A percentile compares a stretch with the other conserved stretches of the same genome.
These are phyloP conservation scores for Penicillium ochrochloron DNA, from an alignment of 495 filamentous ascomycete species.

Conservation along the genomic window DNA sequence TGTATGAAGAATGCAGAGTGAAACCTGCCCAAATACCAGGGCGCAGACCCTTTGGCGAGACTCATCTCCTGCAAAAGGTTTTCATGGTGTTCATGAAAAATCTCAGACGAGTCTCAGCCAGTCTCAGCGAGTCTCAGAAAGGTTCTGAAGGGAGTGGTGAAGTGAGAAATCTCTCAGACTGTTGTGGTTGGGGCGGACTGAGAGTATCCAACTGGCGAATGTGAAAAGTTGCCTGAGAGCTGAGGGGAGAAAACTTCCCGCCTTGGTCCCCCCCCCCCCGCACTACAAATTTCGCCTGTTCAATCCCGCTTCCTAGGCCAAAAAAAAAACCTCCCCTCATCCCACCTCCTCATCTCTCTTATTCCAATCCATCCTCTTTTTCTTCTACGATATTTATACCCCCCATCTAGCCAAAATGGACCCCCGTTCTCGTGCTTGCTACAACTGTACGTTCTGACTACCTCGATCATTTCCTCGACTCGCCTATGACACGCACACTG, in stretches of 20 bases:
- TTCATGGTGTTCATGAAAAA: neutral
- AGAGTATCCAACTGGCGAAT: neutral
- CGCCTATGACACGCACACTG: constrained; percentile 25
- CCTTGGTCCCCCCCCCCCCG: constrained; percentile 35
- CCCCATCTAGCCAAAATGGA: constrained; percentile 48
- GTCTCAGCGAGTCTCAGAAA: neutral
- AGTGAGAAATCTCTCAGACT: neutral
- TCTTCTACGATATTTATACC: constrained; percentile 7
- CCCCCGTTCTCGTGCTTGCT: constrained; percentile 66
- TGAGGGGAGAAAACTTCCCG: constrained; percentile 7
- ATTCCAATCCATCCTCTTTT: constrained; percentile 16
- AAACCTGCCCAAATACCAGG: neutral
- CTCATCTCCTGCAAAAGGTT: neutral
- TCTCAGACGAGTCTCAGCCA: neutral
- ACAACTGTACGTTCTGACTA: constrained; percentile 71
- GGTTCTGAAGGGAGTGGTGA: neutral
- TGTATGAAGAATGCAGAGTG: constrained; percentile 9
- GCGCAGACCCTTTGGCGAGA: neutral
- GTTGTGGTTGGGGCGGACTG: neutral
- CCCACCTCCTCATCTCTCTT: constrained; percentile 22
- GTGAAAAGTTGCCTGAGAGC: constrained; percentile 31
- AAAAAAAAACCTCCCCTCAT: constrained; percentile 9
- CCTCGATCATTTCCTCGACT: constrained; percentile 10
- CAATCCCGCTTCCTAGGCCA: constrained; percentile 14
- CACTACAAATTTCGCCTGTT: constrained; percentile 40